Evolutionary conservation across 148 eudicot species (phyloP), one percentile per base, ranked within the genome.

Genomic region (Hydrangea macrophylla): DNA sequence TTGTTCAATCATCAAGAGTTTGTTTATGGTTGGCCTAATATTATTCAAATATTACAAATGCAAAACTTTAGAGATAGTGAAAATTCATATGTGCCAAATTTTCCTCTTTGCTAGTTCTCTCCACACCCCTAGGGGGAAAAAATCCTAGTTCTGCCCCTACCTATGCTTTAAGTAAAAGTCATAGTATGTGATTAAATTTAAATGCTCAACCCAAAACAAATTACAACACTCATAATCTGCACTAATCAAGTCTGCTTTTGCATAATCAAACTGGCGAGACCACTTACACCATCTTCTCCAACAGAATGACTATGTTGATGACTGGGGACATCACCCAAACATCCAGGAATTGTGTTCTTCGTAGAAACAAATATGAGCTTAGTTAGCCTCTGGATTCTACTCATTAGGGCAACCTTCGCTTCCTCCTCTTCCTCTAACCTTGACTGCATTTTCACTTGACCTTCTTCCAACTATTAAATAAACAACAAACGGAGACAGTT

Each of bases 361-460:
- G 99, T 82, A 26, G 99, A 94, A 79, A 94, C 99, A 64, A 94
- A 96, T 61, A 94, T 94, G 69, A 94, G 78, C 74, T 94, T 94
- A 59, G 97, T 94, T 70, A 94, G 83, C 83, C 97, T 86, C 74
- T 94, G 99, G 60, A 94, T 94, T 80, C 99, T 84, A 80, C 99
- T 94, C 99, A 94, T 87, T 58, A 94, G 83, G 72, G 99, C 99
- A 58, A 89, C 92, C 86, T 94, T 94, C 68, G 92, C 99, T 76
- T 94, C 97, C 73, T 94, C 99, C 75, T 94, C 99, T 70, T 94
- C 99, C 80, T 94, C 99, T 74, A 94, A 74, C 51, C 99, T 75
- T 56, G 97, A 91, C 73, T 89, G 99, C 99, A 94, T 89, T 82
- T 91, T 94, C 62, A 85, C 80, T 76, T 94, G 99, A 51, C 99